A percentile compares a stretch with the other conserved stretches of the same genome.
phyloP scores from a whole-genome alignment of 345 rosid species.

The Conringia planisiliqua region DNA sequence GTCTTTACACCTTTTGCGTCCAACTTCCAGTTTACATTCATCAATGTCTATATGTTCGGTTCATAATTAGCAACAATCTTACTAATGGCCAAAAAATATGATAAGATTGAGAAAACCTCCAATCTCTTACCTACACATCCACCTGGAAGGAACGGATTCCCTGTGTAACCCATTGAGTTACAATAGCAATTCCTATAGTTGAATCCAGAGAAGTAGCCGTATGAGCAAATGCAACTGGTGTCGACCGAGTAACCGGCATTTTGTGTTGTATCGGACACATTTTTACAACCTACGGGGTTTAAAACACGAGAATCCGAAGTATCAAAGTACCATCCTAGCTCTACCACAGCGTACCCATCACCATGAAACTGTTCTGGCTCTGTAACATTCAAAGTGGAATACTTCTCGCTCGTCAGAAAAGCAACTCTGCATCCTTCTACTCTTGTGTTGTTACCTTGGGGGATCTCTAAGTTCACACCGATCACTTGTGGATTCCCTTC shows the following conservation, averaged over 20 bases:
- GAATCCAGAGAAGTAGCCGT: slow-evolving; percentile 26
- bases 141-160: slow-evolving; percentile 29
- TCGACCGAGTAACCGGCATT: background rate
- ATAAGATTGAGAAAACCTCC: background rate
- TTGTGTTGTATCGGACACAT: slow-evolving; percentile 3
- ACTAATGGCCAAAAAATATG: background rate
- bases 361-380: slow-evolving; percentile 19
- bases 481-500: slow-evolving; percentile 17
- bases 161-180: slow-evolving; percentile 17
- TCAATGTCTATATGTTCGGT: background rate
- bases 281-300: background rate
- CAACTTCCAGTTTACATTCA: slow-evolving; percentile 19
- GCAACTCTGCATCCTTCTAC: slow-evolving; percentile 28
- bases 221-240: slow-evolving; percentile 2
- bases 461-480: slow-evolving; percentile 6
- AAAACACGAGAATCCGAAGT: slow-evolving; percentile 8
- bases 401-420: slow-evolving; percentile 29
- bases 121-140: slow-evolving; percentile 29
- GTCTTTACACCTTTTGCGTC: slow-evolving; percentile 3
- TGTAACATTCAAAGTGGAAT: slow-evolving; percentile 14
- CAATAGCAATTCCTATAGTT: slow-evolving; percentile 23
- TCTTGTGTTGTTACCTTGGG: background rate
- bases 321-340: slow-evolving; percentile 35
- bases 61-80: background rate
- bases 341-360: slow-evolving; percentile 14